Conservation (phyloP, 495 filamentous ascomycete species). For the Amphirosellinia nigrospora region DNA sequence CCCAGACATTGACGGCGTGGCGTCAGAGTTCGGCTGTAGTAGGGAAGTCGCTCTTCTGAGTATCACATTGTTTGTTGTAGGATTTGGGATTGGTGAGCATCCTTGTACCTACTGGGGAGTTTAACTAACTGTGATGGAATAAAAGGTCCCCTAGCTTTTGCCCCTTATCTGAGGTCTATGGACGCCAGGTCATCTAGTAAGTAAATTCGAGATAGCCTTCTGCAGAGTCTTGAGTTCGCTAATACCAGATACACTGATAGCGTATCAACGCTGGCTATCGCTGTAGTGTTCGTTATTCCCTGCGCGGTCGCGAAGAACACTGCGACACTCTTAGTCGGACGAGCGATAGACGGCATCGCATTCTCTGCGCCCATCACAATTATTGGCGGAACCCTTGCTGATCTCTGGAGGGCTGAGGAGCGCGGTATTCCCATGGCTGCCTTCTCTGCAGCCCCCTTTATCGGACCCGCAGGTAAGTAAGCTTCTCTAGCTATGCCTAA, state of each 20-base stretch:
- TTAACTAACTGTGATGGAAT: slow-evolving; percentile 5
- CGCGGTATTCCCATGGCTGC: slow-evolving; percentile 86
- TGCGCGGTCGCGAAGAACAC: slow-evolving; percentile 78
- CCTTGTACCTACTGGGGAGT: background rate
- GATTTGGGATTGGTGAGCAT: slow-evolving; percentile 70
- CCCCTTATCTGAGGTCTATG: slow-evolving; percentile 77
- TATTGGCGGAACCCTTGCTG: slow-evolving; percentile 80
- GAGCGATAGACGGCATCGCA: slow-evolving; percentile 78
- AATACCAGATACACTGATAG: background rate
- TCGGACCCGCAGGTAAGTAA: slow-evolving; percentile 69
- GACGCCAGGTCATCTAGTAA: slow-evolving; percentile 69
- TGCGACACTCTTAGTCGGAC: slow-evolving; percentile 72
- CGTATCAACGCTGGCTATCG: slow-evolving; percentile 63
- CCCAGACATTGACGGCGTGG: slow-evolving; percentile 66
- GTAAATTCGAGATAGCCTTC: background rate
- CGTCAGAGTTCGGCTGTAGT: slow-evolving; percentile 65
- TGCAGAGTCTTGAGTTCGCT: background rate
- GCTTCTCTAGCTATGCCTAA: background rate
- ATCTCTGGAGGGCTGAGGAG: slow-evolving; percentile 82
- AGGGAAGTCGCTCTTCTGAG: slow-evolving; percentile 69
- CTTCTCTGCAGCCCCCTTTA: slow-evolving; percentile 78
- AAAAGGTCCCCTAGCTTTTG: slow-evolving; percentile 77
- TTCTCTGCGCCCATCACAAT: slow-evolving; percentile 86
- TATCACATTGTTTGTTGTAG: slow-evolving; percentile 78
- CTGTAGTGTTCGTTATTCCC: slow-evolving; percentile 78